phyloP scores from a whole-genome alignment of 805 yeast species.

The Yarrowia phangngaensis region DNA sequence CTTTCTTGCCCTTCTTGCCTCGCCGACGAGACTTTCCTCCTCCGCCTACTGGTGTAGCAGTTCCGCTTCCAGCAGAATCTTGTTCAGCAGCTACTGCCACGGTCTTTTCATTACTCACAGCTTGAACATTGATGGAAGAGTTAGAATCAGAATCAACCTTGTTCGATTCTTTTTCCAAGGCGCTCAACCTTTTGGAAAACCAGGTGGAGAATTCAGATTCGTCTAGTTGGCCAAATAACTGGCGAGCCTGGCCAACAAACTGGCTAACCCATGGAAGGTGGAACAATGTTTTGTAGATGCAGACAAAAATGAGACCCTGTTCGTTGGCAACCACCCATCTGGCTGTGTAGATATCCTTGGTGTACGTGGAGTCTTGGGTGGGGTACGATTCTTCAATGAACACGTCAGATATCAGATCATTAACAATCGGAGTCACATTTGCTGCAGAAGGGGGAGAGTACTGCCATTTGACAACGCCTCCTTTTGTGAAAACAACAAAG shows the following conservation, averaged over 20 bases:
- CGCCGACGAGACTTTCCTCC: slow-evolving; percentile 26
- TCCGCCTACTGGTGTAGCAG: slow-evolving; percentile 11
- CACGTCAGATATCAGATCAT: slow-evolving; percentile 49
- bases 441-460: slow-evolving; percentile 8
- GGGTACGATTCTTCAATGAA: slow-evolving; percentile 42
- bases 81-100: neutral
- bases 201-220: slow-evolving; percentile 35
- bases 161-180: slow-evolving; percentile 30
- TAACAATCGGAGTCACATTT: slow-evolving; percentile 39
- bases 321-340: slow-evolving; percentile 46
- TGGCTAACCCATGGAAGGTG: slow-evolving; percentile 39
- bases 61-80: slow-evolving; percentile 13
- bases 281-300: slow-evolving; percentile 40
- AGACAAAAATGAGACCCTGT: slow-evolving; percentile 44
- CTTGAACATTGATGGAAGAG: neutral
- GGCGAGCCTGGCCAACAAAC: slow-evolving; percentile 37
- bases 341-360: slow-evolving; percentile 45
- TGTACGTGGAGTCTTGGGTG: slow-evolving; percentile 36
- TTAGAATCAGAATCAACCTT: slow-evolving; percentile 1
- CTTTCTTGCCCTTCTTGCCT: slow-evolving; percentile 30
- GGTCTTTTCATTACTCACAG: neutral
- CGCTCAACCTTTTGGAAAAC: slow-evolving; percentile 36
- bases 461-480: slow-evolving; percentile 53
- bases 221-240: slow-evolving; percentile 34
- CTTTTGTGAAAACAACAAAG: slow-evolving; percentile 48